Evolutionary conservation across 1,139 yeast species (phyloP), one percentile per base, ranked within the genome.

Genomic region (Candida anutae): DNA sequence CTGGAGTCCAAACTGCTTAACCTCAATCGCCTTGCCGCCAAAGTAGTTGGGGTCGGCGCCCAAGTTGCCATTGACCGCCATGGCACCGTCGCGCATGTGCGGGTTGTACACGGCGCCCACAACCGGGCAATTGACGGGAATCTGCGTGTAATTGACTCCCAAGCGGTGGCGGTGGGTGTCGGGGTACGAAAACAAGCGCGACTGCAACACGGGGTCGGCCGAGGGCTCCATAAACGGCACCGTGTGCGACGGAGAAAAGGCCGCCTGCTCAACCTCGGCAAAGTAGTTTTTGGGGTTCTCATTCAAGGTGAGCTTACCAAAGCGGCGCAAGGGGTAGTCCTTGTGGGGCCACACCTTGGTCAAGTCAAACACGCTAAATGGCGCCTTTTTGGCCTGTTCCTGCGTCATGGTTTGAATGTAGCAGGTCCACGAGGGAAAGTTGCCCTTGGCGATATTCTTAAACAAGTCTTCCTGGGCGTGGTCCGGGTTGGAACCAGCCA

Each of bases 181-280:
- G 34, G 88, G 77, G 62, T 83, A 83, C 21, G 94, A 79, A 58
- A 82, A 83, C 43, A 83, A 64, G 58, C 94, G 75, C 13, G 87
- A 74, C 62, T 83, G 94, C 54, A 83, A 66, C 27, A 83, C 94
- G 28, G 94, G 93, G 53, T 83, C 94, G 42, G 87, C 87, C 27
- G 87, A 76, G 28, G 94, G 73, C 56, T 80, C 85, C 69, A 79
- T 75, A 44, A 80, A 83, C 32, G 94, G 94, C 33, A 83, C 84
- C 21, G 87, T 74, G 58, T 83, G 85, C 23, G 87, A 71, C 36
- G 94, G 94, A 26, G 87, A 68, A 59, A 82, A 80, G 10, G 88
- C 88, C 39, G 80, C 79, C 58, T 79, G 88, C 58, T 80, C 90
- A 45, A 78, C 77, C 53, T 80, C 88, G 42, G 85, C 85, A 58